phyloP scores from a whole-genome alignment of 225 moss, liverwort and hornwort species.

The Bryoerythrophyllum caledonicum region DNA sequence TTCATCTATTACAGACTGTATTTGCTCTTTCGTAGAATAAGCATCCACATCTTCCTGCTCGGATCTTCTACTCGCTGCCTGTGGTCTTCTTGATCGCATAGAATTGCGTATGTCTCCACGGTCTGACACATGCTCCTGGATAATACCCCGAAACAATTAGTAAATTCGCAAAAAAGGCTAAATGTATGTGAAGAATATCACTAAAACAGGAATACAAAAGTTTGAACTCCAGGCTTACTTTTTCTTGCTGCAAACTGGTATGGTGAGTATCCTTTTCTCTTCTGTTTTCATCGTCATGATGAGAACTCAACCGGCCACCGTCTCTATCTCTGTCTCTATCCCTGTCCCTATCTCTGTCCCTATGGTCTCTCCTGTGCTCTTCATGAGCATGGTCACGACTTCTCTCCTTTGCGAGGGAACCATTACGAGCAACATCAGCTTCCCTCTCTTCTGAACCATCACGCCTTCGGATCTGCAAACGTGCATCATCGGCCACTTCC shows the following conservation, averaged over 20 bases:
- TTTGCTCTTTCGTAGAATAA: slow-evolving; percentile 61
- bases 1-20: slow-evolving; percentile 44
- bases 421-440: slow-evolving; percentile 66
- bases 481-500: slow-evolving; percentile 65
- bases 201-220: not conserved
- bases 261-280: slow-evolving; percentile 46
- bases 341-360: slow-evolving; percentile 35
- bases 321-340: slow-evolving; percentile 76
- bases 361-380: slow-evolving; percentile 69
- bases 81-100: slow-evolving; percentile 53
- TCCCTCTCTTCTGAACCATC: slow-evolving; percentile 70
- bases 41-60: slow-evolving; percentile 59
- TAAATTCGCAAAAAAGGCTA: not conserved
- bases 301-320: slow-evolving; percentile 69
- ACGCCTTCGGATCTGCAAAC: slow-evolving; percentile 72
- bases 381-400: slow-evolving; percentile 68
- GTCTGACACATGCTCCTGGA: slow-evolving; percentile 48
- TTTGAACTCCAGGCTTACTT: slow-evolving; percentile 24
- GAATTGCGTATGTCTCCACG: slow-evolving; percentile 51
- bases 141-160: slow-evolving; percentile 19
- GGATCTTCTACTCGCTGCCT: slow-evolving; percentile 30
- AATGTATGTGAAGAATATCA: not conserved
- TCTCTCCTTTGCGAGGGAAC: slow-evolving; percentile 68
- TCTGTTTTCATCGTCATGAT: slow-evolving; percentile 79
- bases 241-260: slow-evolving; percentile 38